Evolutionary conservation across 257 asterid species (phyloP).

Genomic region (Paraleonurus japonicus): DNA sequence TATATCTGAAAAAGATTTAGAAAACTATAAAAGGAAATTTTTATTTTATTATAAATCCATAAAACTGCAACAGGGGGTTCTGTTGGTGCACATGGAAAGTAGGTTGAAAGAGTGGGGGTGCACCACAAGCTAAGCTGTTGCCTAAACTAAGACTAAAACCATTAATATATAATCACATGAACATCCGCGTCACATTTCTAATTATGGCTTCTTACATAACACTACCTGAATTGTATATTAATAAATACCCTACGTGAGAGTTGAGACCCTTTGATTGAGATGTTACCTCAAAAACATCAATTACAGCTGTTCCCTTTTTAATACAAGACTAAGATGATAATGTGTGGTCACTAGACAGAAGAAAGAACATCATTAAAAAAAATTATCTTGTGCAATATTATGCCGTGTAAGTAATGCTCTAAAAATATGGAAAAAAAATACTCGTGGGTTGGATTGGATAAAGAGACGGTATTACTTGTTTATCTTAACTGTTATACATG

Average conservation of each 20-base stretch:
- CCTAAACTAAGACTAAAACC: background rate
- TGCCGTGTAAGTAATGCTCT: too few relatives aligned
- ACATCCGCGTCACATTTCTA: background rate
- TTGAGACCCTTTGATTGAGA: background rate
- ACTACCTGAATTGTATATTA: too few relatives aligned
- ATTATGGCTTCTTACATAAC: background rate
- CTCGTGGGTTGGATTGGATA: too few relatives aligned
- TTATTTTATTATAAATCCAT: background rate
- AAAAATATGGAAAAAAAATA: too few relatives aligned
- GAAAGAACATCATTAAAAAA: too few relatives aligned
- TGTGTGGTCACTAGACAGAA: too few relatives aligned
- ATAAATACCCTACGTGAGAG: background rate
- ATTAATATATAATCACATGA: background rate
- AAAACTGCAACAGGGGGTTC: background rate
- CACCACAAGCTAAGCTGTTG: background rate
- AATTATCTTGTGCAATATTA: too few relatives aligned
- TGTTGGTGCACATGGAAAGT: constrained; percentile 16
- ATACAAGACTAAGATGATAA: background rate
- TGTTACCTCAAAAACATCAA: background rate
- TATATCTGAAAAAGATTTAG: background rate
- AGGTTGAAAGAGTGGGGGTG: background rate
- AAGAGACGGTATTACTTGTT: too few relatives aligned
- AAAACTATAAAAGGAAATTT: background rate
- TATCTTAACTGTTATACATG: too few relatives aligned
- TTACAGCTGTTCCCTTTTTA: background rate